phyloP scores from a whole-genome alignment of 345 rosid species.

The Gossypium mustelinum region DNA sequence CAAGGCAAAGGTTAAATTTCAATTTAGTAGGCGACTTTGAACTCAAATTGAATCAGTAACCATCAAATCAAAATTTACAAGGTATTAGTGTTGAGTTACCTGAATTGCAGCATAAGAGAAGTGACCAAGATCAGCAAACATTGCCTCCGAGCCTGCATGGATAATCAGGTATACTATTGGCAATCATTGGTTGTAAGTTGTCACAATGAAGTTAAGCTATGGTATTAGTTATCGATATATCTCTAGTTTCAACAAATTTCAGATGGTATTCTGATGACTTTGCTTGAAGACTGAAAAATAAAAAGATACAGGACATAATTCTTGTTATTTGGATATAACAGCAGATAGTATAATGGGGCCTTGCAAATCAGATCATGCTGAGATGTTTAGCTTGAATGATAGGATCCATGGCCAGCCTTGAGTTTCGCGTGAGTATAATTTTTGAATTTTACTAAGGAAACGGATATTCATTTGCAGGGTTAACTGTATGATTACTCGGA shows the following conservation, averaged over 20 bases:
- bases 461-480: not conserved
- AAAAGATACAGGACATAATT: not conserved
- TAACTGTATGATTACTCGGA: not conserved
- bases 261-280: too few relatives aligned
- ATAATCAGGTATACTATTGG: not conserved
- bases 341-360: not conserved
- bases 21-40: not conserved
- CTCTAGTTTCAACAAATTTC: too few relatives aligned
- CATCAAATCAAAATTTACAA: not conserved
- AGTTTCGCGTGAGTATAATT: not conserved
- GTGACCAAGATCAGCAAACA: slow-evolving; percentile 99
- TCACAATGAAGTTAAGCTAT: not conserved
- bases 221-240: too few relatives aligned
- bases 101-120: slow-evolving; percentile 92
- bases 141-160: slow-evolving; percentile 91
- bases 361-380: not conserved
- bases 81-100: slow-evolving; percentile 27
- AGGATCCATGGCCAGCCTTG: not conserved
- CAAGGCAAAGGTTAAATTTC: not conserved
- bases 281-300: too few relatives aligned
- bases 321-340: not conserved
- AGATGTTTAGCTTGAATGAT: not conserved
- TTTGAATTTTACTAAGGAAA: not conserved
- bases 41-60: not conserved
- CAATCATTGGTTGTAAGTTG: not conserved